Conservation (phyloP, 139 green algal genomes). For the Protoeuglena noctilucae region DNA sequence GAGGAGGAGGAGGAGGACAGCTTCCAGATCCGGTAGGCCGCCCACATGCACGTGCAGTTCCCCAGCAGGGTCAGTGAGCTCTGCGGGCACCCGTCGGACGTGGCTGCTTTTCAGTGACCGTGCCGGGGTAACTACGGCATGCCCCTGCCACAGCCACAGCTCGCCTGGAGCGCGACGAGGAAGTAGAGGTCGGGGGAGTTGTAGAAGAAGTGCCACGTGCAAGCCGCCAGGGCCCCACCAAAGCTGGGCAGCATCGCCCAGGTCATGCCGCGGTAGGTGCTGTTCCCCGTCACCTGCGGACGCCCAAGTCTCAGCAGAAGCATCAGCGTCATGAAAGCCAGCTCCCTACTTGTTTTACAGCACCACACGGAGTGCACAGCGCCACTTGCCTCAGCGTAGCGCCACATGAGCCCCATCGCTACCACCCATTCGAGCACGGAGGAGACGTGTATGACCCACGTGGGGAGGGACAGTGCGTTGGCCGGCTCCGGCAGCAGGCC, state of each 20-base stretch:
- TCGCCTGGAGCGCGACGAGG: slow-evolving; percentile 35
- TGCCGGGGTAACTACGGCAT: too few species aligned
- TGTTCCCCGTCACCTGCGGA: background rate
- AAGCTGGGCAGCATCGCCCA: slow-evolving; percentile 83
- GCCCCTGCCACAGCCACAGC: too few species aligned
- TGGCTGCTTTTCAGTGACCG: too few species aligned
- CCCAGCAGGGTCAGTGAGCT: slow-evolving; percentile 43
- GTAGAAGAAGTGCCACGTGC: slow-evolving; percentile 87
- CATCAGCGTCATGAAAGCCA: too few species aligned
- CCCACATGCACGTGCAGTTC: slow-evolving; percentile 54
- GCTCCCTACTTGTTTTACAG: too few species aligned
- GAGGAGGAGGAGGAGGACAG: too few species aligned
- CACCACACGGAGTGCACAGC: slow-evolving; percentile 16
- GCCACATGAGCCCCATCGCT: slow-evolving; percentile 78
- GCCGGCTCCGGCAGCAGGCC: slow-evolving; percentile 48
- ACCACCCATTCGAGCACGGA: slow-evolving; percentile 63
- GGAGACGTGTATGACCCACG: slow-evolving; percentile 89
- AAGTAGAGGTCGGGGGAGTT: slow-evolving; percentile 42
- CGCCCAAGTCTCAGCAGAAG: background rate
- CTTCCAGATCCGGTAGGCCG: slow-evolving; percentile 64
- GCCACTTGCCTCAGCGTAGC: slow-evolving; percentile 56
- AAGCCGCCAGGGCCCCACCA: slow-evolving; percentile 60
- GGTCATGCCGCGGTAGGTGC: slow-evolving; percentile 64
- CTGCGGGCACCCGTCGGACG: too few species aligned
- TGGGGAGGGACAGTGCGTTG: slow-evolving; percentile 93